Percentiles rank a stretch among this genome's conserved stretches.
Conservation (phyloP, 345 rosid species). For the Erucastrum elatum region DNA sequence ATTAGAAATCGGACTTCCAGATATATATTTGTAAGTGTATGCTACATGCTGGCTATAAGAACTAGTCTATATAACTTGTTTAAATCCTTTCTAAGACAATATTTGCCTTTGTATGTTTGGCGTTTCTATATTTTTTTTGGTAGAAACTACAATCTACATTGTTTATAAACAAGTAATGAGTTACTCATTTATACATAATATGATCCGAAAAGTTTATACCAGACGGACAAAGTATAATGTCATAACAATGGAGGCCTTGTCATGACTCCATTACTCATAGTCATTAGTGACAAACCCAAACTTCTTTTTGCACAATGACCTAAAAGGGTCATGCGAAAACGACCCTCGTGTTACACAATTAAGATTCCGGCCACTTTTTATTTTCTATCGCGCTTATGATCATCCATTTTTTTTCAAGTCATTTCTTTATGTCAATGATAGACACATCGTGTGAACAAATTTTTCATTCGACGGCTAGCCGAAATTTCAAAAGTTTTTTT, state of each 20-base stretch:
- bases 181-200: not conserved
- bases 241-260: slow-evolving; percentile 16
- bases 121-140: not conserved
- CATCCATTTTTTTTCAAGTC: slow-evolving; percentile 7
- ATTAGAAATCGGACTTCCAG: no score
- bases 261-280: slow-evolving; percentile 6
- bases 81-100: not conserved
- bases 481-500: not conserved
- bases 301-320: slow-evolving; percentile 25
- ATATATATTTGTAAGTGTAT: no score
- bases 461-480: slow-evolving; percentile 29
- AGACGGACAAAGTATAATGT: not conserved
- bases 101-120: not conserved
- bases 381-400: not conserved
- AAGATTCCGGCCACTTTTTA: slow-evolving; percentile 28
- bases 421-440: not conserved
- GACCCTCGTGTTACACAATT: not conserved
- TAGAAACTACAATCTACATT: not conserved
- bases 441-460: slow-evolving; percentile 32
- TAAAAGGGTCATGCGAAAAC: slow-evolving; percentile 16
- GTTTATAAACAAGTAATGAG: not conserved
- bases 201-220: not conserved
- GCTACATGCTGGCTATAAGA: no score
- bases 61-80: not conserved
- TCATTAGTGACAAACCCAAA: slow-evolving; percentile 12